Conservation (phyloP, 257 asterid species). For the Dorcoceras hygrometricum region DNA sequence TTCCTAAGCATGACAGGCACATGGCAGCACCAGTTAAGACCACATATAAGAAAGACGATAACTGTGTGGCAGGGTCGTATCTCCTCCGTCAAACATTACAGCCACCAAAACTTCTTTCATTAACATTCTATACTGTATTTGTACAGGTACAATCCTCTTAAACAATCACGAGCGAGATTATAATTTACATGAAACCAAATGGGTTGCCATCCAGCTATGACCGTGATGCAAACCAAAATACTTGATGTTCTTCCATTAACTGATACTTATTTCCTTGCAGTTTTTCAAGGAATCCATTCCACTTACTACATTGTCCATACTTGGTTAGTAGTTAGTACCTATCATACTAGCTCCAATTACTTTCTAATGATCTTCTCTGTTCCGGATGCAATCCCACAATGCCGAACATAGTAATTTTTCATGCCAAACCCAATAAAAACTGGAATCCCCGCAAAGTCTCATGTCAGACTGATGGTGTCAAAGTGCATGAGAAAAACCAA, state of each 20-base stretch:
- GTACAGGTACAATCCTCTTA: neutral
- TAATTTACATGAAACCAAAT: neutral
- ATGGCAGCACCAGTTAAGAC: neutral
- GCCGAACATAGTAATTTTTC: no score
- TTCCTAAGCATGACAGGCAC: neutral
- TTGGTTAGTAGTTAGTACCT: neutral
- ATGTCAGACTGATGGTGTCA: neutral
- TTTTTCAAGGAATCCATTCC: neutral
- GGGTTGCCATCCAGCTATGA: neutral
- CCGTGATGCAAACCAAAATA: neutral
- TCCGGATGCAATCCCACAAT: neutral
- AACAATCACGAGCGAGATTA: neutral
- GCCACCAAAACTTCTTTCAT: neutral
- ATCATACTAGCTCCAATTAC: neutral
- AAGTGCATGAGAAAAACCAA: neutral
- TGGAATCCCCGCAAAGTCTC: neutral
- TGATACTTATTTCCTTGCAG: neutral
- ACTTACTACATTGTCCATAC: neutral
- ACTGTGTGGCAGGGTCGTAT: neutral
- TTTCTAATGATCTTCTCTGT: neutral
- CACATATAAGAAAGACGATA: no score
- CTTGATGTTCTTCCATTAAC: neutral
- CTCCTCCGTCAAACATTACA: neutral
- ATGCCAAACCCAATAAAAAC: neutral
- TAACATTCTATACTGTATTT: neutral